Base-by-base conservation (phyloP, 1,284 basidiomycete species). In the Dichomitus squalens region DNA sequence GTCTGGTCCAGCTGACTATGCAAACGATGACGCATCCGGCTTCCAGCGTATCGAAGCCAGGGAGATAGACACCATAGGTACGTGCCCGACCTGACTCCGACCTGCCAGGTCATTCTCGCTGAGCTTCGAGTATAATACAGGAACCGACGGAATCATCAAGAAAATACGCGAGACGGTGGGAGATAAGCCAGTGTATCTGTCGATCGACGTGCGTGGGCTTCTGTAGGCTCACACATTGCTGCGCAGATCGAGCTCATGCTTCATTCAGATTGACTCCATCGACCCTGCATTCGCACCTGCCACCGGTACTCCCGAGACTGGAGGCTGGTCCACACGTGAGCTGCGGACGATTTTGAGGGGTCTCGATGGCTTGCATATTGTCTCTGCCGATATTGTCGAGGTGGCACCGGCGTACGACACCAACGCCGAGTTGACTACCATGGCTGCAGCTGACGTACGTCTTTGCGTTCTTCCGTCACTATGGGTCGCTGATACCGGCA, bases 391-490 rank as follows among this genome's bases (percentile, higher is more conserved):
- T 68, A 85, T 93, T 50, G 90, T 92, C 41, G 90, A 92, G 70
- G 90, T 92, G 16, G 86, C 89, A 2, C 90, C 90, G 39, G 87
- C 90, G 7, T 92, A 90, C 66, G 89, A 92, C 63, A 89, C 87
- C 9, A 88, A 90, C 66, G 90, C 90, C 20, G 89, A 92, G 68
- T 74, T 87, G 58, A 91, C 88, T 9, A 88, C 88, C 38, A 87
- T 90, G 82, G 89, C 87, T 27, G 90, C 90, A 23, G 90, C 90
- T 2, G 90, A 92, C 70, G 86, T 90, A 67, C 72, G 85, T 75
- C 2, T 27, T 25, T 33, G 27, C 34, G 29, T 21, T 33, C 27
- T 46, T 18, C 31, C 48, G 9, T 55, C 35, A 40, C 57, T 29
- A 20, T 49, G 44, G 58, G 11, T 12, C 20, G 39, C 54, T 51